Evolutionary conservation across 2,329 filamentous ascomycete species (phyloP).

Genomic region (Penicillium sp.): DNA sequence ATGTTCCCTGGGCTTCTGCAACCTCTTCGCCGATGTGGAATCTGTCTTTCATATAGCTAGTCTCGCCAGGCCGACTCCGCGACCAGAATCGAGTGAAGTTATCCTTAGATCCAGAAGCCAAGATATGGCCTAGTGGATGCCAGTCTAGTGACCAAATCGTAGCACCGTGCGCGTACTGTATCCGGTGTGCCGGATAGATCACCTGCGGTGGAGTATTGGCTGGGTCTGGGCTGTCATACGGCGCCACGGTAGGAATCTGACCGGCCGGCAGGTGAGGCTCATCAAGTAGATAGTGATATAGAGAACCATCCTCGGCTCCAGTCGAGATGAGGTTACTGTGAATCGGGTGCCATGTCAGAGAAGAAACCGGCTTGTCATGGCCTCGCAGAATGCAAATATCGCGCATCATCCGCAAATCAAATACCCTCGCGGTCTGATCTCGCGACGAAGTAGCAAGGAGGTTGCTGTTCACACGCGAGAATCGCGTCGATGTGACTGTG

Average conservation of each 20-base stretch:
- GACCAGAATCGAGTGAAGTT: conserved; percentile 97
- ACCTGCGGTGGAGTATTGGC: conserved; percentile 77
- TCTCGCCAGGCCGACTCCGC: conserved; percentile 80
- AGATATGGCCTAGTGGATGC: conserved; percentile 93
- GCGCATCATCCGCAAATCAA: conserved; percentile 97
- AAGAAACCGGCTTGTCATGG: conserved; percentile 94
- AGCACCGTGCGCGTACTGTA: conserved; percentile 87
- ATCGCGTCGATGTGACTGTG: conserved; percentile 87
- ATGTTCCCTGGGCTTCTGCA: conserved; percentile 92
- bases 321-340: conserved; percentile 87
- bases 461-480: conserved; percentile 79
- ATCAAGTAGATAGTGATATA: conserved; percentile 93
- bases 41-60: conserved; percentile 79
- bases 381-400: conserved; percentile 91
- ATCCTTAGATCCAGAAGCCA: conserved; percentile 94
- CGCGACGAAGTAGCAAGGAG: conserved; percentile 89
- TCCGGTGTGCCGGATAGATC: conserved; percentile 85
- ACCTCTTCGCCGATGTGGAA: conserved; percentile 94
- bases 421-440: conserved; percentile 88
- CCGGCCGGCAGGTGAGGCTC: conserved; percentile 83
- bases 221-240: conserved; percentile 81
- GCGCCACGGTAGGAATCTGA: conserved; percentile 67
- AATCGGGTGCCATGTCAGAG: conserved; percentile 88
- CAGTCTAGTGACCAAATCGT: conserved; percentile 98
- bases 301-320: conserved; percentile 81